Evolutionary conservation across 1,284 basidiomycete genomes (phyloP).

Genomic region (Malassezia japonica): DNA sequence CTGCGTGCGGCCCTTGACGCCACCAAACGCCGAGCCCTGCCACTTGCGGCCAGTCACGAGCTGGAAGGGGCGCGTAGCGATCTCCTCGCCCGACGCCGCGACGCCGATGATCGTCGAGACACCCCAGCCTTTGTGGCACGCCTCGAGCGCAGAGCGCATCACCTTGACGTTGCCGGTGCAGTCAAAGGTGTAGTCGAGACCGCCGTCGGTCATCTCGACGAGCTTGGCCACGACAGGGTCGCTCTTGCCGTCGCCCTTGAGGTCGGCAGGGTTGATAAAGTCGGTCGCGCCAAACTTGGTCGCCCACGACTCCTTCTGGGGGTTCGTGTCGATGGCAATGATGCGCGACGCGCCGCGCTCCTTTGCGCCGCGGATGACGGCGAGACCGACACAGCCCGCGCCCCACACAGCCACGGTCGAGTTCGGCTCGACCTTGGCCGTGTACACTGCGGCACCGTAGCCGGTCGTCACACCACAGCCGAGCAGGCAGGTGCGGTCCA

Average conservation of each 20-base stretch:
- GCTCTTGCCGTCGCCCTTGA: slow-evolving; percentile 51
- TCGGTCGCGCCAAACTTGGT: slow-evolving; percentile 93
- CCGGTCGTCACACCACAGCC: slow-evolving; percentile 98
- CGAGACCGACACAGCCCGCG: slow-evolving; percentile 89
- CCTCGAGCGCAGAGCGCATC: slow-evolving; percentile 89
- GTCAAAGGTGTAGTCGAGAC: slow-evolving; percentile 90
- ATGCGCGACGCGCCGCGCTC: slow-evolving; percentile 72
- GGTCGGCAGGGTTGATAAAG: slow-evolving; percentile 73
- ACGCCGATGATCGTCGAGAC: slow-evolving; percentile 79
- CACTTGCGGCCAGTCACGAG: slow-evolving; percentile 87
- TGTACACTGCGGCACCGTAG: slow-evolving; percentile 69
- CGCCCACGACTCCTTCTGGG: slow-evolving; percentile 71
- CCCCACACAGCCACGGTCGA: slow-evolving; percentile 90
- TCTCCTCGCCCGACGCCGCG: slow-evolving; percentile 82
- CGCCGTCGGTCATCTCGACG: slow-evolving; percentile 88
- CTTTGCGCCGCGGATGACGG: slow-evolving; percentile 62
- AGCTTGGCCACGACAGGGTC: slow-evolving; percentile 72
- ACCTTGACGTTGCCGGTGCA: slow-evolving; percentile 90
- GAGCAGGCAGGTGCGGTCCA: slow-evolving; percentile 84
- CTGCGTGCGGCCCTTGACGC: slow-evolving; percentile 93
- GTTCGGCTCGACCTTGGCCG: slow-evolving; percentile 52
- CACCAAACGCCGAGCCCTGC: slow-evolving; percentile 93
- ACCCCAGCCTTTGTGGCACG: slow-evolving; percentile 80
- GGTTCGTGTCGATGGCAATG: slow-evolving; percentile 85
- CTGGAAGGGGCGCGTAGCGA: slow-evolving; percentile 76